Base-by-base conservation (phyloP, 208 protist species). In the Trypanosoma theileri region DNA sequence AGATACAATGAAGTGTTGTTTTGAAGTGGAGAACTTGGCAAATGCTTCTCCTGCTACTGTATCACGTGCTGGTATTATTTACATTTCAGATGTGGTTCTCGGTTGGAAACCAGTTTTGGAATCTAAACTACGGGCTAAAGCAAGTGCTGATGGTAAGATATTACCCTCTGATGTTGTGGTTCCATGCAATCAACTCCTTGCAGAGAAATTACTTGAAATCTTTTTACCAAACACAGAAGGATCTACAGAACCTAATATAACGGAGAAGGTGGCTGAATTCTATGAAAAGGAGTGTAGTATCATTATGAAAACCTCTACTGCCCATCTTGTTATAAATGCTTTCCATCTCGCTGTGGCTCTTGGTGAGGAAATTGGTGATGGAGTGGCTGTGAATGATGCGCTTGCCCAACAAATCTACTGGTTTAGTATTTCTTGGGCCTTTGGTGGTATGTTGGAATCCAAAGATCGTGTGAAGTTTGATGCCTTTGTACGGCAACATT, bases 11-110 rank as follows among this genome's bases (percentile, higher is more conserved):
- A 98, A 98, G 84, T 93, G 97, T 69, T 94, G 97, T 77, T 99
- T 99, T 77, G 98, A 99, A 89, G 86, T 98, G 28, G 93, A 98
- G 77, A 98, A 98, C 78, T 80, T 99, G n/a, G 94, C 93, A 52
- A 99, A 99, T 84, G 98, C 98, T 44, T 99, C 98, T 52, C 98
- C 98, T n/a, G 98, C 98, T 51, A 99, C 98, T 19, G 98, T 99
- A 44, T 99, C 98, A n/a, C 97, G 98, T 57, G 93, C 92, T 21
- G 98, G 96, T 89, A 98, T 99, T 75, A 95, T 99, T 75, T 99
- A 96, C 85, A 96, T 99, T 57, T 98, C 92, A n/a, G 87, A 94
- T 26, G 82, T 93, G 9, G 90, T 96, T 81, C 88, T 99, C n/a
- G 97, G 97, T 54, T 99, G 96, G 95, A 73, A 85, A 63, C 94